These are phyloP conservation scores for Wickerhamomyces bovis DNA, from an alignment of 805 yeast species.

Conservation along the genomic window DNA sequence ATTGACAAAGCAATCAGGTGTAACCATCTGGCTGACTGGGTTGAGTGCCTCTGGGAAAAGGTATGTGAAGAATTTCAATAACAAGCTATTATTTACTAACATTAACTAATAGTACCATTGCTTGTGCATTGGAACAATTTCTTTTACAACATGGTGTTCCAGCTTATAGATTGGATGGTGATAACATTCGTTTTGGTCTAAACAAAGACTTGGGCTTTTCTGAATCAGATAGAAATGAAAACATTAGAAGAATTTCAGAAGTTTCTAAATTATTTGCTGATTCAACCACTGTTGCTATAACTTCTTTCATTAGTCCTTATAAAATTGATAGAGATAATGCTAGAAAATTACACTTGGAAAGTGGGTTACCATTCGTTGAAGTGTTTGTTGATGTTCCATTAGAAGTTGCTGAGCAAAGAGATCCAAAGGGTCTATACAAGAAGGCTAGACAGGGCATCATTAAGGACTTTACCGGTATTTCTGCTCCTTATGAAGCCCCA, in stretches of 20 bases:
- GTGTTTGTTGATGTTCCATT: conserved; percentile 91
- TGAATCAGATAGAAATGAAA: conserved; percentile 88
- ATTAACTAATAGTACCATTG: conserved; percentile 50
- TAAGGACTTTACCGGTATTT: conserved; percentile 91
- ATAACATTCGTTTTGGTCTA: conserved; percentile 88
- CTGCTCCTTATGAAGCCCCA: conserved; percentile 96
- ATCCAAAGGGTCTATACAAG: conserved; percentile 94
- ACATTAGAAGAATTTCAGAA: conserved; percentile 91
- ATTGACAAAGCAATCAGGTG: conserved; percentile 75
- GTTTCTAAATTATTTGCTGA: conserved; percentile 93
- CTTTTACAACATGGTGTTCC: conserved; percentile 62
- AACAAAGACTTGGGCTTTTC: conserved; percentile 93
- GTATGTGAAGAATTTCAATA: conserved; percentile 8
- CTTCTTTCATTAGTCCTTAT: conserved; percentile 93
- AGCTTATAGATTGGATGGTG: conserved; percentile 90
- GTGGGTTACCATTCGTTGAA: conserved; percentile 78
- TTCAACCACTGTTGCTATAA: conserved; percentile 79
- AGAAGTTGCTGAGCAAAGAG: conserved; percentile 93
- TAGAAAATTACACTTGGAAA: conserved; percentile 73
- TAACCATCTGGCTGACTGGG: conserved; percentile 94
- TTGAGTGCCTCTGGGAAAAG: conserved; percentile 89
- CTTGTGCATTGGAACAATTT: conserved; percentile 86
- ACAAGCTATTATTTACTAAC: conserved; percentile 1
- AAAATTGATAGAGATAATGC: conserved; percentile 79
- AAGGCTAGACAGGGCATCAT: conserved; percentile 94